Evolutionary conservation across 2,329 filamentous ascomycete species (phyloP), one percentile per base, ranked within the genome.

Genomic region (Colletotrichum shisoi): DNA sequence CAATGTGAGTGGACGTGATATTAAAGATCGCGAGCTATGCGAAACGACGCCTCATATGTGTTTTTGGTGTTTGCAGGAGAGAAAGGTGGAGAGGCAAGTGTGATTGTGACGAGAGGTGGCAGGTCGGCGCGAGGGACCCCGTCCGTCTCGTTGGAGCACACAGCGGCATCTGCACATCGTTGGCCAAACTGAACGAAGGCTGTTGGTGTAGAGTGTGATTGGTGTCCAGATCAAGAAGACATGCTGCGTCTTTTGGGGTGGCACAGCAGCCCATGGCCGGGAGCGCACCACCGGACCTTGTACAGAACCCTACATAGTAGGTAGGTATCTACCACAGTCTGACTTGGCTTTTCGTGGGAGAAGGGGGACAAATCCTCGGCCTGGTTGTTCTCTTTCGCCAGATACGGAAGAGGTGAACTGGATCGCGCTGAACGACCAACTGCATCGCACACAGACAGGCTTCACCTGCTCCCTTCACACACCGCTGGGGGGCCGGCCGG

Each of bases 21-120:
- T 52, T 34, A 45, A 0, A 27, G 2, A 68, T 34, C 44, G 58
- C 52, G 31, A 3, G 24, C 24, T 1, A 56, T 57, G 67, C 63
- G 52, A 63, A 51, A 68, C 54, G 31, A 34, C 13, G 54, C 63
- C 9, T 68, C 64, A 68, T 62, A 69, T 68, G 59, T 45, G 67
- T 69, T 45, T 45, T 67, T 54, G 57, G 39, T 63, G 63, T 54
- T 59, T 67, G 63, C 51, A 4, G 46, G 46, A 54, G 31, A n/a
- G 53, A 49, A 34, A 58, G 45, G 15, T 6, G 27, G 56, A 6
- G 56, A 6, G 8, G 17, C 21, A 7, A 13, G 31, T 57, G 67
- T 69, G 63, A 59, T 57, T 63, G 63, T 69, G 63, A 67, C 44
- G 48, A 51, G 49, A 44, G 64, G 54, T 12, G 44, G 64, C 64